Conservation (phyloP, 2,329 filamentous ascomycete genomes). For the Aureobasidium sp. region DNA sequence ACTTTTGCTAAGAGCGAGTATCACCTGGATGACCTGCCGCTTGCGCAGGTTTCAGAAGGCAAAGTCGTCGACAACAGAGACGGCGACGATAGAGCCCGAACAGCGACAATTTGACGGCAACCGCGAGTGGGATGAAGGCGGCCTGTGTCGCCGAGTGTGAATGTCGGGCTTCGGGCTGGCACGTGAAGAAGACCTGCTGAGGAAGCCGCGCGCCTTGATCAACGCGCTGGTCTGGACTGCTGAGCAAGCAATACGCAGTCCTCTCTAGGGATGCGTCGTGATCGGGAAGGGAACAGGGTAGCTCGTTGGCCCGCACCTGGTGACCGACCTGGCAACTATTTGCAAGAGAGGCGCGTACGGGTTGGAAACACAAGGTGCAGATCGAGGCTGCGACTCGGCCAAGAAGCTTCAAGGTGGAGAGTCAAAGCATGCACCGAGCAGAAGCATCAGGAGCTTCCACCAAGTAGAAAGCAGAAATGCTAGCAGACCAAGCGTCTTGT, state of each 20-base stretch:
- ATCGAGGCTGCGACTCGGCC: background rate
- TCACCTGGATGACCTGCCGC: constrained; percentile 1
- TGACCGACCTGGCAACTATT: background rate
- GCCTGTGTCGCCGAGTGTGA: constrained; percentile 5
- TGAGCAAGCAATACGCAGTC: background rate
- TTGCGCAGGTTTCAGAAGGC: background rate
- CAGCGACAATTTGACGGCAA: background rate
- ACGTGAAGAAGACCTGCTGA: background rate
- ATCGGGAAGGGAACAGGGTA: background rate
- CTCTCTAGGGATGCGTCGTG: background rate
- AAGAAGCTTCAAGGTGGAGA: constrained; percentile 2
- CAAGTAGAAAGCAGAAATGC: background rate
- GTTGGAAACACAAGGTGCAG: background rate
- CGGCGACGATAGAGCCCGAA: background rate
- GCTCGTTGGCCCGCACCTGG: background rate
- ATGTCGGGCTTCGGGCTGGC: background rate
- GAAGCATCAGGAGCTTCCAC: background rate
- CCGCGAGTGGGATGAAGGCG: background rate
- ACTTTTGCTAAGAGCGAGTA: background rate
- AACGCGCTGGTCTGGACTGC: background rate
- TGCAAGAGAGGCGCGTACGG: background rate
- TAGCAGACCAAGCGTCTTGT: background rate
- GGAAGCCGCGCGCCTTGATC: background rate
- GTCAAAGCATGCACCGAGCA: background rate
- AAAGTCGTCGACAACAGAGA: background rate